Conservation (phyloP, 148 eudicot genomes). For the Camellia sinensis region DNA sequence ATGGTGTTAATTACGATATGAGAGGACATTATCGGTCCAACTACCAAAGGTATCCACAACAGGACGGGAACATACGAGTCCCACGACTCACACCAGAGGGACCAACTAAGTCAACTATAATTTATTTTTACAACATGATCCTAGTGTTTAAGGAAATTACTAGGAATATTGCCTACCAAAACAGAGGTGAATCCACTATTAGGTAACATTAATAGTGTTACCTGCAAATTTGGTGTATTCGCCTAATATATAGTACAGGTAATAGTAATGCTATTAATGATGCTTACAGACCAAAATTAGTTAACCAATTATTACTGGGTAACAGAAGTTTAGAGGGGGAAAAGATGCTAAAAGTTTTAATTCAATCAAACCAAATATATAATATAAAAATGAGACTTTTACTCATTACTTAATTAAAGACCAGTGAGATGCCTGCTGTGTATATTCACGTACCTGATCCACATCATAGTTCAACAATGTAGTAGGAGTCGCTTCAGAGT, state of each 20-base stretch:
- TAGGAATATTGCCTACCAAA: background rate
- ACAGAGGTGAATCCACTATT: background rate
- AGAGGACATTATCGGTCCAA: background rate
- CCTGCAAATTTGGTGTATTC: background rate
- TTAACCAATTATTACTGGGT: background rate
- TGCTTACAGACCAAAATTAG: background rate
- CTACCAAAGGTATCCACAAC: background rate
- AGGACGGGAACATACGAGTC: background rate
- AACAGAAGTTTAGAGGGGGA: background rate
- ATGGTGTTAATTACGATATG: too few relatives aligned
- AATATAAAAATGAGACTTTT: too few relatives aligned
- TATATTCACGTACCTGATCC: conserved; percentile 55
- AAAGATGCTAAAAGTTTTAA: background rate
- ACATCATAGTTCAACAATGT: conserved; percentile 44
- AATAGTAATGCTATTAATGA: too few relatives aligned
- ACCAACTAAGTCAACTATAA: background rate
- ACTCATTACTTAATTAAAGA: too few relatives aligned
- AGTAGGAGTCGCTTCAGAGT: conserved; percentile 45
- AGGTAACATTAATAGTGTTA: background rate
- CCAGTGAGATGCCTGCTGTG: background rate
- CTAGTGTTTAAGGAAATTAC: background rate
- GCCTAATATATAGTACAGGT: background rate
- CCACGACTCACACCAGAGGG: background rate
- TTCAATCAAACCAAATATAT: too few relatives aligned
- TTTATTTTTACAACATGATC: background rate